Base-by-base conservation (phyloP, 1,139 yeast species). In the Nematodospora anomalae region DNA sequence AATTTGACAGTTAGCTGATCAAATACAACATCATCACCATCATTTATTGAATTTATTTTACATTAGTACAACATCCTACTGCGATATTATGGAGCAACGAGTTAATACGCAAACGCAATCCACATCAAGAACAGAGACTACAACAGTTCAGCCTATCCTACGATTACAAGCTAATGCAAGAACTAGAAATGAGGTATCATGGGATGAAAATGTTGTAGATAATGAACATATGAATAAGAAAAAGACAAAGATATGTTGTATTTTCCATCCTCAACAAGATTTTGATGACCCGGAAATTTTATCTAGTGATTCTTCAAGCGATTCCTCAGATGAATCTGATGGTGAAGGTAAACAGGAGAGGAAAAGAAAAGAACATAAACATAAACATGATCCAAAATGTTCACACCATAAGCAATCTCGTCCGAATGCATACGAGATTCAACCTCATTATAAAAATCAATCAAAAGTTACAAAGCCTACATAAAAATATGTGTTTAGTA, bases 211-310 rank as follows among this genome's bases (percentile, higher is more conserved):
- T 33, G 92, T 88, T 6, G 71, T 90, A 5, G 97, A 90, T 60
- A 90, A 90, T 55, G 97, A 90, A 60, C 65, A 83, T 56, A 69
- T 90, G 83, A 77, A 83, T 53, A 84, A 77, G 65, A 90, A 90
- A 65, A 89, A 89, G 58, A 78, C 95, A 13, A 90, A 90, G 60
- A 82, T 90, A 14, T 90, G 97, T 56, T 90, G 97, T 50, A 90
- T 90, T 16, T 90, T 83, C 64, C 96, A 87, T 53, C 95, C 95
- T 1, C 83, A 82, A 34, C 69, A 79, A 23, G 83, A 79, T 48
- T 83, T 81, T 52, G 92, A 79, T 21, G 85, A 79, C 41, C 76
- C 71, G 32, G 72, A 74, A 12, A 64, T 72, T 21, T 56, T 59
- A 7, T 49, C 51, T 1, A 50, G 58, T 26, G 60, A 58, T 38